phyloP scores from a whole-genome alignment of 1,284 basidiomycete species.

The Malassezia cuniculi region DNA sequence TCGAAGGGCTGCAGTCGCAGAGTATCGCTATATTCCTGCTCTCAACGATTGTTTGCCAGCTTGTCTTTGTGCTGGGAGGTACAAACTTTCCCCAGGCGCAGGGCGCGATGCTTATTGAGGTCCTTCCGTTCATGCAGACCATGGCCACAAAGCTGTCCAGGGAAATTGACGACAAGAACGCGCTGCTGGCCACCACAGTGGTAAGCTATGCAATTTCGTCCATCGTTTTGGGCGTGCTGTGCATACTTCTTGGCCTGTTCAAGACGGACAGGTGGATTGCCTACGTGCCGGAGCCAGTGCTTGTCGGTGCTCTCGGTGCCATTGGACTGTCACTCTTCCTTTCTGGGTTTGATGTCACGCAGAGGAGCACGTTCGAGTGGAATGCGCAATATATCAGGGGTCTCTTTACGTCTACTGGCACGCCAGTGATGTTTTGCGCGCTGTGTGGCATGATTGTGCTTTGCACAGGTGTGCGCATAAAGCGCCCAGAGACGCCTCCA shows the following conservation, averaged over 20 bases:
- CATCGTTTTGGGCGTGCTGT: neutral
- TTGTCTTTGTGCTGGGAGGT: conserved; percentile 3
- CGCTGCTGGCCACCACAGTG: neutral
- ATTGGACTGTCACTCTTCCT: conserved; percentile 5
- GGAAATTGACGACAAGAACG: conserved; percentile 3
- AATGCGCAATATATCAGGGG: neutral
- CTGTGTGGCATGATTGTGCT: neutral
- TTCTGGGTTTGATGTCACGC: conserved; percentile 4
- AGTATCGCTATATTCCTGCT: conserved; percentile 6
- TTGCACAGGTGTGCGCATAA: conserved; percentile 1
- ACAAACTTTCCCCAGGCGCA: conserved; percentile 5
- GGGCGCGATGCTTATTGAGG: conserved; percentile 7
- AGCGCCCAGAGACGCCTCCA: too few relatives aligned
- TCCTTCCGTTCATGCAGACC: conserved; percentile 4
- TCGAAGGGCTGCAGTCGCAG: conserved; percentile 2
- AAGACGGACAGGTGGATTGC: conserved; percentile 5
- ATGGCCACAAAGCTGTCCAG: conserved; percentile 4
- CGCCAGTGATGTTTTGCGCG: conserved; percentile 3
- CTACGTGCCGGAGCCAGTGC: conserved; percentile 5
- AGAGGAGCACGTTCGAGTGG: conserved; percentile 7
- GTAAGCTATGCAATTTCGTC: conserved; percentile 1
- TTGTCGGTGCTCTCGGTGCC: conserved; percentile 7
- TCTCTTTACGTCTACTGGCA: conserved; percentile 1
- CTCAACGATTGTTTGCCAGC: conserved; percentile 2
- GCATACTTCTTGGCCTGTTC: conserved; percentile 4